These are phyloP conservation scores for Choricystis sp. DNA, from an alignment of 139 green algal genomes.

Conservation along the genomic window DNA sequence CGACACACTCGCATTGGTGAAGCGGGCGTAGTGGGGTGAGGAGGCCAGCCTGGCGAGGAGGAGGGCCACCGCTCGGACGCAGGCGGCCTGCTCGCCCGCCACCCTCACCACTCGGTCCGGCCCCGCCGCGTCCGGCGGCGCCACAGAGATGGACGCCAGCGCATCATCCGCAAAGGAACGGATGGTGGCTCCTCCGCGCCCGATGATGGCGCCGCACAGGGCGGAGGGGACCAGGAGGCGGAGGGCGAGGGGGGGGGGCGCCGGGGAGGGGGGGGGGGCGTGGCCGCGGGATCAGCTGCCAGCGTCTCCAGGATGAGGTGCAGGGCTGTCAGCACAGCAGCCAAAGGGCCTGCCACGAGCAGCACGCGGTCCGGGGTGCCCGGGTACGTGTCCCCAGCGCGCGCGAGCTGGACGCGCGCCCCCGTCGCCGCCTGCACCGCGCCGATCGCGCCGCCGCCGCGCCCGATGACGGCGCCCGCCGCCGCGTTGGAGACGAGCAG, in stretches of 20 bases:
- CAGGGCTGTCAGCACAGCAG: slow-evolving; percentile 52
- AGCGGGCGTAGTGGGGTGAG: neutral
- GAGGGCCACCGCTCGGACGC: neutral
- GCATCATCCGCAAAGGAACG: slow-evolving; percentile 53
- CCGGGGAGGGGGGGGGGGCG: neutral
- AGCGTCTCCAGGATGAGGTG: slow-evolving; percentile 64
- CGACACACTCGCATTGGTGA: neutral
- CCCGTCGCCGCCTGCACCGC: slow-evolving; percentile 46
- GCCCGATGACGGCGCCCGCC: slow-evolving; percentile 59
- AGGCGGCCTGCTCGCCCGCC: neutral
- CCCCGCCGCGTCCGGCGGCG: slow-evolving; percentile 9
- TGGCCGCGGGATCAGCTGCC: slow-evolving; percentile 11
- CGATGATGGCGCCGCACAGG: slow-evolving; percentile 65
- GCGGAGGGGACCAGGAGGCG: slow-evolving; percentile 54
- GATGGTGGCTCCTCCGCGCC: slow-evolving; percentile 62
- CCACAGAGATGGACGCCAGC: slow-evolving; percentile 48
- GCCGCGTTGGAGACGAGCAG: slow-evolving; percentile 53
- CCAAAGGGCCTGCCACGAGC: slow-evolving; percentile 48
- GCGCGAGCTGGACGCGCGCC: slow-evolving; percentile 44
- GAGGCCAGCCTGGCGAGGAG: neutral
- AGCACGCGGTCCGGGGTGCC: slow-evolving; percentile 56
- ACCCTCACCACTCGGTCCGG: neutral
- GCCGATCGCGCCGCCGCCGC: slow-evolving; percentile 49
- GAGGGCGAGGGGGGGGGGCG: slow-evolving; percentile 14
- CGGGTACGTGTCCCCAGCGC: slow-evolving; percentile 35